Evolutionary conservation across 805 yeast species (phyloP).

Genomic region (Jamesozyma lodderae): DNA sequence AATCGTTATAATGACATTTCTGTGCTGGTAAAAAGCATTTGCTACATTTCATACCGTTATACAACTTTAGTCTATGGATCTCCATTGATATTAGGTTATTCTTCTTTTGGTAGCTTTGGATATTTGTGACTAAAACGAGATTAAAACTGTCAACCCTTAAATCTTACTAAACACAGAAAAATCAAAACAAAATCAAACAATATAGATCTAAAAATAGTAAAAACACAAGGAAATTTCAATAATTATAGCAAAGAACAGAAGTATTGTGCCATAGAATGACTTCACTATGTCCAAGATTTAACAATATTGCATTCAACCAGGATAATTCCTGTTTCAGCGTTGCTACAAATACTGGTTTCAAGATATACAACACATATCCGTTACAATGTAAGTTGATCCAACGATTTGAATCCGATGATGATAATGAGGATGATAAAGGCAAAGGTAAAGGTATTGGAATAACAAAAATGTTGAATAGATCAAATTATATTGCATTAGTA

Average conservation of each 20-base stretch:
- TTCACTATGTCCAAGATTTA: conserved; percentile 32
- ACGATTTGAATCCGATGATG: conserved; percentile 44
- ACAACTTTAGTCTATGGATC: too few relatives aligned
- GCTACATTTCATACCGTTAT: too few relatives aligned
- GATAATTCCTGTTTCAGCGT: conserved; percentile 86
- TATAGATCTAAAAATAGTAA: not conserved
- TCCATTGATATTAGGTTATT: too few relatives aligned
- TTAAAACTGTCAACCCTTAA: too few relatives aligned
- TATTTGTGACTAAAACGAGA: too few relatives aligned
- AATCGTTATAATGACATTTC: too few relatives aligned
- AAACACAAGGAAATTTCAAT: not conserved
- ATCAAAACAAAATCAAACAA: not conserved
- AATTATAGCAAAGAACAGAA: too few relatives aligned
- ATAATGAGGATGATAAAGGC: conserved; percentile 36
- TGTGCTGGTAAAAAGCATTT: too few relatives aligned
- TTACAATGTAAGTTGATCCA: conserved; percentile 31
- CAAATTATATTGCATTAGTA: conserved; percentile 81
- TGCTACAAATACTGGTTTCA: conserved; percentile 72
- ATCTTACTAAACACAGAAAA: not conserved
- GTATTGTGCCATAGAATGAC: too few relatives aligned
- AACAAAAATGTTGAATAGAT: conserved; percentile 76
- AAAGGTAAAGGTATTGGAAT: conserved; percentile 59
- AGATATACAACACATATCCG: conserved; percentile 83
- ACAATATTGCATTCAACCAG: conserved; percentile 71
- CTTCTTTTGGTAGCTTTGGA: too few relatives aligned